Evolutionary conservation across 495 filamentous ascomycete species (phyloP).

Genomic region (Aspergillus nidulans): DNA sequence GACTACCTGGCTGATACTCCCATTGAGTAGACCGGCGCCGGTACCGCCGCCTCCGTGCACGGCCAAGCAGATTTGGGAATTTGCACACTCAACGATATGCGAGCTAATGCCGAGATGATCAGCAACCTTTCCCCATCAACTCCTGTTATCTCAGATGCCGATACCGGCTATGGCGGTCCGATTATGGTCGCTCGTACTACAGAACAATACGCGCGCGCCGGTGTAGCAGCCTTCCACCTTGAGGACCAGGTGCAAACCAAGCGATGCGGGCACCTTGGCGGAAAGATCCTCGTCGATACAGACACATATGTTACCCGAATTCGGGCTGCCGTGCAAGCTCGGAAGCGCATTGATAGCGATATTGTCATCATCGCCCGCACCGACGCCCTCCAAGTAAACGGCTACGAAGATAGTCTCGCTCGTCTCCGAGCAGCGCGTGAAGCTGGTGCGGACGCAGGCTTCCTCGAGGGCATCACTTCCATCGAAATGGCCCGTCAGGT

Average conservation of each 20-base stretch:
- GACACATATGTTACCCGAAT: conserved; percentile 55
- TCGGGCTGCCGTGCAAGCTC: conserved; percentile 49
- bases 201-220: conserved; percentile 58
- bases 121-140: conserved; percentile 35
- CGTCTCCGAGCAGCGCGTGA: conserved; percentile 53
- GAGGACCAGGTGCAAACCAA: conserved; percentile 70
- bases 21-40: conserved; percentile 56
- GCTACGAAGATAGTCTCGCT: conserved; percentile 57
- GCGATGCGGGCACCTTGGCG: conserved; percentile 59
- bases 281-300: conserved; percentile 57
- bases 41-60: conserved; percentile 61
- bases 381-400: conserved; percentile 56
- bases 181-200: conserved; percentile 62
- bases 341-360: conserved; percentile 48
- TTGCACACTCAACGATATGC: conserved; percentile 46
- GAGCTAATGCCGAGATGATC: conserved; percentile 41
- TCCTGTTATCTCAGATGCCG: conserved; percentile 67
- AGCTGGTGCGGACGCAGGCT: conserved; percentile 59
- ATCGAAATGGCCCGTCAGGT: conserved; percentile 31
- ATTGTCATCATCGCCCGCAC: conserved; percentile 70
- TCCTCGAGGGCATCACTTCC: conserved; percentile 48
- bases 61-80: conserved; percentile 66
- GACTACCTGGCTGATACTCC: neutral
- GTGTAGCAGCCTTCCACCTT: conserved; percentile 66
- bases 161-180: conserved; percentile 63